Evolutionary conservation across 352 stramenopile genomes (phyloP), one percentile per base, ranked within the genome.

Genomic region (Pythium folliculosum): DNA sequence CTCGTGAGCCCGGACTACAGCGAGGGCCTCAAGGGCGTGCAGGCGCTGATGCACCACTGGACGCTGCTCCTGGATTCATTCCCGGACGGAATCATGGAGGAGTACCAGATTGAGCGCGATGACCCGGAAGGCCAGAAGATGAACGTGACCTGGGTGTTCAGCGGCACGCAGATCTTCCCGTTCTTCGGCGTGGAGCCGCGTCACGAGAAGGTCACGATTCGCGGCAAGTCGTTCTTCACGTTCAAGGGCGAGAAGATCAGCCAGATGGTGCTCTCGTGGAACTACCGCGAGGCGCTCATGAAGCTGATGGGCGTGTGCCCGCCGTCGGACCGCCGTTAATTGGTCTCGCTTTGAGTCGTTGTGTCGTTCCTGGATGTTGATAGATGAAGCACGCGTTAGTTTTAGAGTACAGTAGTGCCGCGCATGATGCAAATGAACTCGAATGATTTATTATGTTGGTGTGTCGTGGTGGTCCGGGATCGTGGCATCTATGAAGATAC

Each of bases 21-120:
- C 16, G 78, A 92, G 63, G 77, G 82, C 22, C 63, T 92, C 27
- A 76, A 79, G 57, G 84, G 84, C 22, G 78, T 91, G 7, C 67
- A 89, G 55, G 81, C 81, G 37, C 71, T 92, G n/a, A 82, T 92
- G 84, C 75, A 76, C 22, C 82, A 92, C 72, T 92, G 84, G 84
- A 83, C 75, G 30, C 38, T 80, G 59, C 62, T 92, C 43, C 60
- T 92, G 35, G 84, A 92, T 60, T 81, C 78, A 10, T 92, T 92
- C 58, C 84, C 84, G 5, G 84, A 92, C 60, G 84, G 84, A 38
- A 90, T 92, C 61, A 92, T 92, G 84, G 84, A 92, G 55, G 84
- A 92, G 60, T 92, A 92, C 67, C 69, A 86, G 56, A 90, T 92
- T 62, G 72, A 88, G 59, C 76, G 80, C 19, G 84, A 89, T 12